Percentiles rank a stretch among this genome's conserved stretches.
Conservation (phyloP, 225 moss, liverwort and hornwort genomes). For the Physcomitrellopsis africana region DNA sequence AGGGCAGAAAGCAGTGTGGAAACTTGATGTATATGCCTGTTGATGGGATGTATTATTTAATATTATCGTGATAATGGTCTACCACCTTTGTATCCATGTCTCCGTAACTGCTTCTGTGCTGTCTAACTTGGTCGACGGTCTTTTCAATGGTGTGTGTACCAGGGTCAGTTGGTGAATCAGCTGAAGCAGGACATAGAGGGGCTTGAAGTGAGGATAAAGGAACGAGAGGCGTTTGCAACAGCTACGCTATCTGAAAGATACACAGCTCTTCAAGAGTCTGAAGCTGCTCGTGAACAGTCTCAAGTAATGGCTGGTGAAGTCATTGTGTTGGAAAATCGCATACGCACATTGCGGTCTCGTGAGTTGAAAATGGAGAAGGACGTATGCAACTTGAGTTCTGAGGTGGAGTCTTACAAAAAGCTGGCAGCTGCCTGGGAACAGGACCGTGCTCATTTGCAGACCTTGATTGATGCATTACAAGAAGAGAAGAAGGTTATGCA, state of each 20-base stretch:
- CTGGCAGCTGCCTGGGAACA: slow-evolving; percentile 68
- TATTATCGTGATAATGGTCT: too few species aligned
- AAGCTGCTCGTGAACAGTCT: slow-evolving; percentile 78
- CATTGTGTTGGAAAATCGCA: slow-evolving; percentile 88
- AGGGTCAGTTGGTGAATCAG: slow-evolving; percentile 86
- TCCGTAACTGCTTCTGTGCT: neutral
- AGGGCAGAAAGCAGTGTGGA: too few species aligned
- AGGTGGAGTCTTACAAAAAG: slow-evolving; percentile 66
- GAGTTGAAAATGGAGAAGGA: slow-evolving; percentile 87
- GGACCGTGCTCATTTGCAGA: slow-evolving; percentile 79
- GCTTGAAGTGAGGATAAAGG: slow-evolving; percentile 67
- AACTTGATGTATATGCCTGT: too few species aligned
- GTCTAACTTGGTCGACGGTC: slow-evolving; percentile 17
- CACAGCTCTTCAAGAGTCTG: slow-evolving; percentile 79
- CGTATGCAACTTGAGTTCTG: slow-evolving; percentile 56
- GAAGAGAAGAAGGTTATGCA: slow-evolving; percentile 95
- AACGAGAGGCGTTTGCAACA: slow-evolving; percentile 65
- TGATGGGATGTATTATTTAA: too few species aligned
- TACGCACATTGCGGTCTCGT: slow-evolving; percentile 68
- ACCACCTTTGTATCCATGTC: too few species aligned
- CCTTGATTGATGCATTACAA: slow-evolving; percentile 90
- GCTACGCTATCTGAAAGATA: slow-evolving; percentile 74
- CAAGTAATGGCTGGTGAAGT: slow-evolving; percentile 91
- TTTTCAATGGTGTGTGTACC: slow-evolving; percentile 24
- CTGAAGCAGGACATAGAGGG: slow-evolving; percentile 73